phyloP scores from a whole-genome alignment of 352 stramenopile species.

The Globisporangium barbulae region DNA sequence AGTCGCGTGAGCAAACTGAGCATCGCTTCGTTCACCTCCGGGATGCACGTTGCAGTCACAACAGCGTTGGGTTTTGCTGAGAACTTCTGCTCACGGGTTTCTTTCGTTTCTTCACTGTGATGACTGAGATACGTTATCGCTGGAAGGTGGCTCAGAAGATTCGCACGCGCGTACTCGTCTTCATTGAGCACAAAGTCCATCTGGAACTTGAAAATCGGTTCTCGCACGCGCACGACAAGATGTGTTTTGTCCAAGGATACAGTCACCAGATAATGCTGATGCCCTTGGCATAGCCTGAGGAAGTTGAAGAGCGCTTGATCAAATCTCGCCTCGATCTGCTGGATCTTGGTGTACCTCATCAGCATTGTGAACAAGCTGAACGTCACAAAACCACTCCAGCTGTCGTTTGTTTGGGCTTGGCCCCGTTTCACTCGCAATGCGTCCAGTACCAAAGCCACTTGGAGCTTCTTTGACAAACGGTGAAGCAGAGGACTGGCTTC shows the following conservation, averaged over 20 bases:
- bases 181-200: constrained; percentile 48
- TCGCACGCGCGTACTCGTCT: constrained; percentile 43
- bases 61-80: constrained; percentile 24
- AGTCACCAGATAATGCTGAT: constrained; percentile 45
- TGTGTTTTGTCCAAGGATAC: constrained; percentile 27
- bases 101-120: constrained; percentile 1
- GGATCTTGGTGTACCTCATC: constrained; percentile 38
- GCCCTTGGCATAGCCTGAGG: constrained; percentile 33
- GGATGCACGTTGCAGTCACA: constrained; percentile 36
- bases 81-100: constrained; percentile 28
- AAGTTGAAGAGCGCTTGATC: constrained; percentile 37
- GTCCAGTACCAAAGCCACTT: constrained; percentile 45
- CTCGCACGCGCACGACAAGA: constrained; percentile 40
- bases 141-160: constrained; percentile 23
- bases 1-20: constrained; percentile 24
- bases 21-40: constrained; percentile 33
- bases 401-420: constrained; percentile 18
- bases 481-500: constrained; percentile 9
- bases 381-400: constrained; percentile 14
- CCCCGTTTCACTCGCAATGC: constrained; percentile 30
- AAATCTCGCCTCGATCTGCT: constrained; percentile 50
- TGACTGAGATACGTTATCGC: neutral
- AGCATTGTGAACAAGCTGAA: constrained; percentile 52
- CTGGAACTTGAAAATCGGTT: constrained; percentile 55
- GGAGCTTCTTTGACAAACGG: constrained; percentile 32